These are phyloP conservation scores for Ogataea saltuana DNA, from an alignment of 805 yeast genomes.

Conservation along the genomic window DNA sequence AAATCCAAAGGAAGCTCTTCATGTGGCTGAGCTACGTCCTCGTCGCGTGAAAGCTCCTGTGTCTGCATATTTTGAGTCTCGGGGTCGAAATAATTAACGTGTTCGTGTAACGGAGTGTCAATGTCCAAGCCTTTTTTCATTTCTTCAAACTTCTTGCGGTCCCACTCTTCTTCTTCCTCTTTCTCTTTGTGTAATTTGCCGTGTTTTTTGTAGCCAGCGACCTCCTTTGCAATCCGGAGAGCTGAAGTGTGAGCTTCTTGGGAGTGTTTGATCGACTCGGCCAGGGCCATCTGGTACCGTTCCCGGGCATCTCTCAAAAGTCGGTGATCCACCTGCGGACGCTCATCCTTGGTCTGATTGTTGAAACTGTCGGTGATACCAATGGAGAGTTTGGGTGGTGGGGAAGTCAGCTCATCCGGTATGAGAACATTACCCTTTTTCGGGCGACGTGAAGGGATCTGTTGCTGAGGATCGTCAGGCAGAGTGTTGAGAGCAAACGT, in stretches of 20 bases:
- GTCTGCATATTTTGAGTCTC: slow-evolving; percentile 10
- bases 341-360: slow-evolving; percentile 30
- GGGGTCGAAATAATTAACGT: slow-evolving; percentile 36
- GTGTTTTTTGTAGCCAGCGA: slow-evolving; percentile 43
- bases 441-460: slow-evolving; percentile 58
- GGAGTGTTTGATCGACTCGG: slow-evolving; percentile 71
- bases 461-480: slow-evolving; percentile 58
- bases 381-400: slow-evolving; percentile 61
- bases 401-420: slow-evolving; percentile 67
- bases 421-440: slow-evolving; percentile 53
- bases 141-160: slow-evolving; percentile 15
- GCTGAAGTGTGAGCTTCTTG: slow-evolving; percentile 77
- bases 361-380: slow-evolving; percentile 61
- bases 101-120: slow-evolving; percentile 66
- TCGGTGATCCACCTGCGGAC: slow-evolving; percentile 40
- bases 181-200: slow-evolving; percentile 25
- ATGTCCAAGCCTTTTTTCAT: slow-evolving; percentile 43
- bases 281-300: slow-evolving; percentile 50
- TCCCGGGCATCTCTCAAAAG: slow-evolving; percentile 61
- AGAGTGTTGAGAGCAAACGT: slow-evolving; percentile 51
- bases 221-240: slow-evolving; percentile 67
- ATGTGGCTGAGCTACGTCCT: slow-evolving; percentile 28
- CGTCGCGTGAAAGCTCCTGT: slow-evolving; percentile 5
- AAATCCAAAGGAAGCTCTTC: slow-evolving; percentile 45
- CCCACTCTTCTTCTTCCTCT: slow-evolving; percentile 31